These are phyloP conservation scores for Melampsora larici-populina DNA, from an alignment of 1,284 basidiomycete species.

Conservation along the genomic window DNA sequence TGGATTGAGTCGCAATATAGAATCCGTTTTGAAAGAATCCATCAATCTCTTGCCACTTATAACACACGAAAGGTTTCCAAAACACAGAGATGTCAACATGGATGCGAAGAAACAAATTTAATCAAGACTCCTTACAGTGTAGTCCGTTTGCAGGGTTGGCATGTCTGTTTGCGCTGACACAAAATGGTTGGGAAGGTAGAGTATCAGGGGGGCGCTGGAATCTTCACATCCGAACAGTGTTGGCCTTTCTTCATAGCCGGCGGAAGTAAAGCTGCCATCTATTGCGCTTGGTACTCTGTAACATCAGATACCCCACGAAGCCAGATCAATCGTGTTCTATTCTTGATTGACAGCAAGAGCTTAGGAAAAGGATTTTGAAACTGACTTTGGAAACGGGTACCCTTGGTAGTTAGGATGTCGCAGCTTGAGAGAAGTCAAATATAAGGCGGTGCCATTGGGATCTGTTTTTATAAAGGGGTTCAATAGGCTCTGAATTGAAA, in stretches of 20 bases:
- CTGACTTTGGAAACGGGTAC: constrained; percentile 26
- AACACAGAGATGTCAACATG: no score
- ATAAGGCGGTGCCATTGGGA: constrained; percentile 41
- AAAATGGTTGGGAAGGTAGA: constrained; percentile 41
- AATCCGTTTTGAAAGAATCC: constrained; percentile 41
- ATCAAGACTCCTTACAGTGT: constrained; percentile 16
- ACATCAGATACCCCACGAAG: no score
- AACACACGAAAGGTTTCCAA: neutral
- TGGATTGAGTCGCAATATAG: constrained; percentile 28
- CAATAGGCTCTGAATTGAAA: neutral
- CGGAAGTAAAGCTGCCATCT: constrained; percentile 1
- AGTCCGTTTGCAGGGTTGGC: constrained; percentile 24
- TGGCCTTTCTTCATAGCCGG: constrained; percentile 36
- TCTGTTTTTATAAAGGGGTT: constrained; percentile 1
- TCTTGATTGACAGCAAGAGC: no score
- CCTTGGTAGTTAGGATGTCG: constrained; percentile 15
- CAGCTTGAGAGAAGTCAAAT: constrained; percentile 21
- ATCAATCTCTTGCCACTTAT: constrained; percentile 32
- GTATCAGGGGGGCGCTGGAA: constrained; percentile 7
- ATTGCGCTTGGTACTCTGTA: no score
- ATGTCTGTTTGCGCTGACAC: constrained; percentile 31
- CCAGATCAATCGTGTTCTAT: no score
- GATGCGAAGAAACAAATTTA: no score
- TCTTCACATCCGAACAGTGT: constrained; percentile 41
- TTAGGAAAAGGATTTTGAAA: no score